These are phyloP conservation scores for Agarophyton chilense DNA, from an alignment of 23 red algal genomes.

Conservation along the genomic window DNA sequence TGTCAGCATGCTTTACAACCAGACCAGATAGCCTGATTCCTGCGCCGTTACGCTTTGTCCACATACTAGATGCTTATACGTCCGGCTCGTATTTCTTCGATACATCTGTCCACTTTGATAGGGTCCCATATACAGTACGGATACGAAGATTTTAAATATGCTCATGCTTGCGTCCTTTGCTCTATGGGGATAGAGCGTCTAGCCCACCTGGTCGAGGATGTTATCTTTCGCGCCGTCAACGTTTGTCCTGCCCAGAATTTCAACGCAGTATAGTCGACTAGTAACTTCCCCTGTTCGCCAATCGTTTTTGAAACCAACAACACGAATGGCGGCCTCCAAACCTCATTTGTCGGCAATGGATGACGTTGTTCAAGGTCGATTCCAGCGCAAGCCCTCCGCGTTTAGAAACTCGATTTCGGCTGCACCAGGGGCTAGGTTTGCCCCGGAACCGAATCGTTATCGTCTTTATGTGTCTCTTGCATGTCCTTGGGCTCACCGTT, in stretches of 20 bases:
- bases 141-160: no score
- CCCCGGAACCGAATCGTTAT: constrained; percentile 61
- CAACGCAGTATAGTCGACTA: neutral
- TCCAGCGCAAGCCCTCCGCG: constrained; percentile 50
- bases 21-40: no score
- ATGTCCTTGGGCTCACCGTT: constrained; percentile 90
- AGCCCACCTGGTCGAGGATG: neutral
- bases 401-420: constrained; percentile 56
- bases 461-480: constrained; percentile 82
- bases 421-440: constrained; percentile 40
- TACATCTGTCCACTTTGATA: no score
- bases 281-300: neutral
- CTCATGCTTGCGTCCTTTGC: no score
- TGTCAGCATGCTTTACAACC: no score
- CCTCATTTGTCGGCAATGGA: constrained; percentile 56
- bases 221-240: neutral
- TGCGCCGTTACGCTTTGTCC: no score
- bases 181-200: no score
- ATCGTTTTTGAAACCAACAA: neutral
- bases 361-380: constrained; percentile 53
- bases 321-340: constrained; percentile 13
- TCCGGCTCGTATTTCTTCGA: no score
- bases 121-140: no score
- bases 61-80: no score
- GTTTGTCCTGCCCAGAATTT: neutral